Evolutionary conservation across 2,329 filamentous ascomycete genomes (phyloP), one percentile per base, ranked within the genome.

Genomic region (Neoarthrinium moseri): DNA sequence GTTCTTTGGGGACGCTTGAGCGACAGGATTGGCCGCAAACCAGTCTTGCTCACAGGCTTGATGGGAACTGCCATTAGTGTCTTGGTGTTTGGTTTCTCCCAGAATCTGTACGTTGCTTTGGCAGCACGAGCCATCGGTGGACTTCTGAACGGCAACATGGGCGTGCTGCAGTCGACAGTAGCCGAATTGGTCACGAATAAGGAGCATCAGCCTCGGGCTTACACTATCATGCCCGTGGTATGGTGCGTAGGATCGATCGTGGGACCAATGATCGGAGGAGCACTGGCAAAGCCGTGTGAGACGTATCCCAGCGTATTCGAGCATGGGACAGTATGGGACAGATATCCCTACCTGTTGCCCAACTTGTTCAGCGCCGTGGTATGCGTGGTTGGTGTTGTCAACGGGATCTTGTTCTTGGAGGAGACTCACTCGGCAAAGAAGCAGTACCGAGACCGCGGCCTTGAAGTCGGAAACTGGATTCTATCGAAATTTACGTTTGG

Each of bases 241-340:
- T 99, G 94, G 94, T 96, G 91, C 63, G 78, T 99, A 61, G 94
- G 94, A 57, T 96, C 92, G 22, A 96, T 97, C 58, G 77, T 96
- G 56, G 94, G 94, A 26, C 91, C 92, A 38, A 87, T 89, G 63
- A 87, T 97, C 61, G 94, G 94, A 60, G 94, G 94, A 58, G 83
- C 89, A 47, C 78, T 99, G 41, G 92, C 94, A 41, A 82, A 90
- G 58, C 94, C 94, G 17, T 94, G 90, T 60, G 77, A 84, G 52
- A 91, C 82, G 64, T 94, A 94, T 62, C 91, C 92, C 11, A 70
- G 69, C 44, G 56, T 89, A 26, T 97, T 96, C 62, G 64, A 75
- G 10, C 73, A 75, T 15, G 87, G 83, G 49, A 87, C 86, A 12
- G 80, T 97, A 48, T 95, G 94, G 76, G 90, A 92, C 45, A 74